Conservation (phyloP, 2,329 filamentous ascomycete species). For the Zymoseptoria pseudotritici region DNA sequence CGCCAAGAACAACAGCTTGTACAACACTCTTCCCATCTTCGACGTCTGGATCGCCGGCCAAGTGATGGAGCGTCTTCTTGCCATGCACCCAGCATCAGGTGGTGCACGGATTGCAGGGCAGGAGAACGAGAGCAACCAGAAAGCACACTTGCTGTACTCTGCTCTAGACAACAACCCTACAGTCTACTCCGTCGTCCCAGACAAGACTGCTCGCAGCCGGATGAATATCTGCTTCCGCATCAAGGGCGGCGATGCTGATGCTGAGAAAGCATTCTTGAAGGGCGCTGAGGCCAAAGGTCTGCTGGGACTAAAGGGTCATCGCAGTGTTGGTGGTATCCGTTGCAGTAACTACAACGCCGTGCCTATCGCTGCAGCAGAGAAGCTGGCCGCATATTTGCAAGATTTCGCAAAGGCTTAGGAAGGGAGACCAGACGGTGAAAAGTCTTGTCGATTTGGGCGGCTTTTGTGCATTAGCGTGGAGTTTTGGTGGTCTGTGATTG, state of each 20-base stretch:
- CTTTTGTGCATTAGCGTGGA: neutral
- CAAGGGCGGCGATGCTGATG: slow-evolving; percentile 40
- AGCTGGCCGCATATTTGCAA: slow-evolving; percentile 58
- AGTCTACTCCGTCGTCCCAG: slow-evolving; percentile 71
- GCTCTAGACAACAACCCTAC: slow-evolving; percentile 66
- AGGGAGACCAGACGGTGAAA: neutral
- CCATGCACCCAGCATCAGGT: slow-evolving; percentile 39
- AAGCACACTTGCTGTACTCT: slow-evolving; percentile 68
- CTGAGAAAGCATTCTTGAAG: slow-evolving; percentile 73
- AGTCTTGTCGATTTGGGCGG: neutral
- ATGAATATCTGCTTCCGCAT: slow-evolving; percentile 80
- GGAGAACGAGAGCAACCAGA: slow-evolving; percentile 63
- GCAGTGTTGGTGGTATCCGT: slow-evolving; percentile 77
- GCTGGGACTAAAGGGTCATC: slow-evolving; percentile 79
- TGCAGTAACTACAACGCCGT: slow-evolving; percentile 88
- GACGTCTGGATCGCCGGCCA: slow-evolving; percentile 87
- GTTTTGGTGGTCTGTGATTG: neutral
- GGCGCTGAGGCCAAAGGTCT: slow-evolving; percentile 62
- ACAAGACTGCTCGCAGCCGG: slow-evolving; percentile 66
- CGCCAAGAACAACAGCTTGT: slow-evolving; percentile 87
- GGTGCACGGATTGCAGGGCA: slow-evolving; percentile 68
- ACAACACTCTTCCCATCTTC: slow-evolving; percentile 94
- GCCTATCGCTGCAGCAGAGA: slow-evolving; percentile 57
- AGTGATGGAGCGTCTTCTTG: slow-evolving; percentile 70
- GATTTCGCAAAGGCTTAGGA: slow-evolving; percentile 42